Conservation (phyloP, 225 moss, liverwort and hornwort genomes). For the Rhytidiadelphus loreus region DNA sequence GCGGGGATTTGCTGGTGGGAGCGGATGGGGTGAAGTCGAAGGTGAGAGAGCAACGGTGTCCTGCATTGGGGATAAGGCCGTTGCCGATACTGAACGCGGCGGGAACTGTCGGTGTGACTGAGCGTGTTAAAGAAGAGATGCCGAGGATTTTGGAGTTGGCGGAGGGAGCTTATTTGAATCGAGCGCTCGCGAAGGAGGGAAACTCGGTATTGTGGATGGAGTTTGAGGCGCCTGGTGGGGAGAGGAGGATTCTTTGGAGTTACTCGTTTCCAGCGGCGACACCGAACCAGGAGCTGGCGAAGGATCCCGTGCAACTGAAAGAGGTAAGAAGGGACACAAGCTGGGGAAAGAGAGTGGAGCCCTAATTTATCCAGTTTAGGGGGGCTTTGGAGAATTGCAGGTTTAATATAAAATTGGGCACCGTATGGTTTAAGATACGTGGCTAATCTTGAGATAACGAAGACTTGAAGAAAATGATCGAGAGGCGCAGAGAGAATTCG, state of each 20-base stretch:
- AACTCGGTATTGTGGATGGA: constrained; percentile 22
- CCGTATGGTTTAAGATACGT: neutral
- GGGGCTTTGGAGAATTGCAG: neutral
- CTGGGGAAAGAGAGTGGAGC: neutral
- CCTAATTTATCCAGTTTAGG: neutral
- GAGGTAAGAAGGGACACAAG: neutral
- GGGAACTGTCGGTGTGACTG: constrained; percentile 1
- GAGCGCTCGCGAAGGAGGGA: constrained; percentile 2
- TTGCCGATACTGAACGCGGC: constrained; percentile 8
- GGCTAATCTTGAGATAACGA: neutral
- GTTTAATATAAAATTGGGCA: neutral
- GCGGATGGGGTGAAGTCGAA: constrained; percentile 32
- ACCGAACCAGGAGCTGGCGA: neutral
- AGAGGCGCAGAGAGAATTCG: neutral
- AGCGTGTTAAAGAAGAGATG: neutral
- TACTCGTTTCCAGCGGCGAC: constrained; percentile 20
- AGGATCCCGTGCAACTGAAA: constrained; percentile 12
- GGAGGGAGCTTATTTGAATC: neutral
- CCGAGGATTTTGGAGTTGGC: constrained; percentile 3
- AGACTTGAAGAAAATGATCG: neutral
- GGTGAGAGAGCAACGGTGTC: constrained; percentile 23
- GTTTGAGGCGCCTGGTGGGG: constrained; percentile 9
- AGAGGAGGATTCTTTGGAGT: constrained; percentile 13
- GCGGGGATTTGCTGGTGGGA: constrained; percentile 24
- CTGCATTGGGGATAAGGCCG: neutral